phyloP scores from a whole-genome alignment of 768 basidiomycete species.

The Neoboletus subvelutipes region DNA sequence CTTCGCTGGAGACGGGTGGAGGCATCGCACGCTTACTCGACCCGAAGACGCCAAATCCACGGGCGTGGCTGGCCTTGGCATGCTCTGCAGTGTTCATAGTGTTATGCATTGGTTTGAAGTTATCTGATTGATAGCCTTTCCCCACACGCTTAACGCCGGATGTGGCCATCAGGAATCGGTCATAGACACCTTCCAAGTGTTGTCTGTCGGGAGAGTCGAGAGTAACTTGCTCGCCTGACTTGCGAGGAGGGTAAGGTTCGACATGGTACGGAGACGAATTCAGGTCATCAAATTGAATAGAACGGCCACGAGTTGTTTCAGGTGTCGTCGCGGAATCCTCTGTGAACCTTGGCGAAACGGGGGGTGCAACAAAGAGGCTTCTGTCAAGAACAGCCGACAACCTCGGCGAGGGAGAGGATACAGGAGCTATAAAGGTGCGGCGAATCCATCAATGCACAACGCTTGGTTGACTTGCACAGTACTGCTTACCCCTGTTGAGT shows the following conservation, averaged over 20 bases:
- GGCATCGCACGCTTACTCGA: slow-evolving; percentile 58
- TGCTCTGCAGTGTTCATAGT: slow-evolving; percentile 22
- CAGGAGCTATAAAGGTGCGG: slow-evolving; percentile 28
- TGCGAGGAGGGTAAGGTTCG: slow-evolving; percentile 59
- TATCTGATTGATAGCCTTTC: slow-evolving; percentile 78
- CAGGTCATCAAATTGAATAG: slow-evolving; percentile 42
- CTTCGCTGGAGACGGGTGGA: slow-evolving; percentile 70
- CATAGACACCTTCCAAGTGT: slow-evolving; percentile 73
- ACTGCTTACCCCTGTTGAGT: slow-evolving; percentile 55
- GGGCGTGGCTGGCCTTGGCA: slow-evolving; percentile 18
- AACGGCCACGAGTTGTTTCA: slow-evolving; percentile 10
- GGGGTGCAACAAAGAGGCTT: slow-evolving; percentile 63
- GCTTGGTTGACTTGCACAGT: neutral
- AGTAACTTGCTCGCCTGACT: slow-evolving; percentile 34
- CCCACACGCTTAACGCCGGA: slow-evolving; percentile 78
- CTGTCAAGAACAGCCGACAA: slow-evolving; percentile 70
- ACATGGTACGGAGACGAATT: slow-evolving; percentile 62
- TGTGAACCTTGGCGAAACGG: slow-evolving; percentile 36
- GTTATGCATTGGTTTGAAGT: slow-evolving; percentile 43
- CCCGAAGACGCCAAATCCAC: slow-evolving; percentile 31
- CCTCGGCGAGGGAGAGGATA: slow-evolving; percentile 43
- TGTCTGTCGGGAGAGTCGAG: slow-evolving; percentile 58
- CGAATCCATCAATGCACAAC: slow-evolving; percentile 4
- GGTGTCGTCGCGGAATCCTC: slow-evolving; percentile 37
- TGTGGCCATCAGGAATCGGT: slow-evolving; percentile 80